Conservation (phyloP, 768 basidiomycete species). For the Pulveroboletus sp. region DNA sequence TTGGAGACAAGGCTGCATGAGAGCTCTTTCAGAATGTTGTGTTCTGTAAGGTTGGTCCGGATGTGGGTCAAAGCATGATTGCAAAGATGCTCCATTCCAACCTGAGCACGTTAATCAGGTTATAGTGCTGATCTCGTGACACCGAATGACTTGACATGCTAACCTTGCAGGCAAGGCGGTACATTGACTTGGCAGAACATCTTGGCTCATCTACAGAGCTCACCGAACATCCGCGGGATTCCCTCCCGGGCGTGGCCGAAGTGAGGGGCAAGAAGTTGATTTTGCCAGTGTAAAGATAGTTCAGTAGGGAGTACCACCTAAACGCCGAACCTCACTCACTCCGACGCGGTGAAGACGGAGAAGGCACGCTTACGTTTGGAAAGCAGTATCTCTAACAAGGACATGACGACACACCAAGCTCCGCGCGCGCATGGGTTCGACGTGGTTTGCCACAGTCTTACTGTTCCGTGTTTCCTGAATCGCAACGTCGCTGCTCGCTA, state of each 20-base stretch:
- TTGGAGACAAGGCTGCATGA: constrained; percentile 14
- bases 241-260: constrained; percentile 8
- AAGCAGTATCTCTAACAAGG: constrained; percentile 23
- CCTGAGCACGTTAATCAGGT: constrained; percentile 1
- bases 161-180: constrained; percentile 39
- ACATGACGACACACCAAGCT: constrained; percentile 12
- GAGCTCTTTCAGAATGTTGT: constrained; percentile 25
- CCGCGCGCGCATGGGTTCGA: background rate
- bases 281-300: constrained; percentile 37
- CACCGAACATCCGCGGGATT: background rate
- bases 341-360: background rate
- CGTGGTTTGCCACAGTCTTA: background rate
- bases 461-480: background rate
- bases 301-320: constrained; percentile 37
- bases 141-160: background rate
- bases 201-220: background rate
- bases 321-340: background rate
- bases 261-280: constrained; percentile 31
- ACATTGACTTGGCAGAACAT: constrained; percentile 44
- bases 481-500: background rate
- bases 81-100: constrained; percentile 17
- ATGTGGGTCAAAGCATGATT: constrained; percentile 18
- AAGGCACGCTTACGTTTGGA: constrained; percentile 18
- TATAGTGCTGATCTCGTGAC: no score
- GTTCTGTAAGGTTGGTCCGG: constrained; percentile 12